Evolutionary conservation across 768 basidiomycete genomes (phyloP), one percentile per base, ranked within the genome.

Genomic region (Jaapia argillacea): DNA sequence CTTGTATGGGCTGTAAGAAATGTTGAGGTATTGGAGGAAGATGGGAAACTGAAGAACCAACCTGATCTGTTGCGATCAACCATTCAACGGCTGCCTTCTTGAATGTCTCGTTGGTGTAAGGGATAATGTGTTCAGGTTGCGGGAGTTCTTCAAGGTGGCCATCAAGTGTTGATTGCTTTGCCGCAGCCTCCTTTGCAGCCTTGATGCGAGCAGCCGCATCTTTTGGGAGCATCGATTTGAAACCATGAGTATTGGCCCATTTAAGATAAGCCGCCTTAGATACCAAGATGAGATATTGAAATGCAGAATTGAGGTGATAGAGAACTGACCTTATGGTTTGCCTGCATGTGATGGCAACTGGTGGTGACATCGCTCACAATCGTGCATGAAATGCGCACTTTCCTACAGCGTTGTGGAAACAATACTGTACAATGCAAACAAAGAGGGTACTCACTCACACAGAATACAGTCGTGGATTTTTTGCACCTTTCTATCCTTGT

Each of bases 61-160:
- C 66, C 59, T 69, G 66, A 48, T 68, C 57, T 6, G 64, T 68
- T n/a, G 52, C 51, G 22, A 64, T 50, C 4, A 69, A 49, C 66
- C 68, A 69, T 42, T 67, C 51, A 16, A 61, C 49, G 2, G 62
- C 63, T 1, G 58, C 59, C 20, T 58, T 27, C 5, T 40, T 27
- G 44, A 66, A 67, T 2, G 52, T 22, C 7, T 43, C 35, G 33
- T 67, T 53, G 0, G 58, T 47, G 46, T 68, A 68, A 1, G 48
- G 51, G 14, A 64, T 43, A 5, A 56, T 43, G 13, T 36, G 22
- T 24, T 58, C 53, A 7, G 31, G 42, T 14, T 46, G 47, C 28
- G 38, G 42, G 22, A 33, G 24, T 37, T 53, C 51, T 20, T 24
- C 41, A 13, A 65, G 48, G 41, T 65, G 54, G 2, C n/a, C 26